Base-by-base conservation (phyloP, 805 yeast genomes). In the Candida alai region DNA sequence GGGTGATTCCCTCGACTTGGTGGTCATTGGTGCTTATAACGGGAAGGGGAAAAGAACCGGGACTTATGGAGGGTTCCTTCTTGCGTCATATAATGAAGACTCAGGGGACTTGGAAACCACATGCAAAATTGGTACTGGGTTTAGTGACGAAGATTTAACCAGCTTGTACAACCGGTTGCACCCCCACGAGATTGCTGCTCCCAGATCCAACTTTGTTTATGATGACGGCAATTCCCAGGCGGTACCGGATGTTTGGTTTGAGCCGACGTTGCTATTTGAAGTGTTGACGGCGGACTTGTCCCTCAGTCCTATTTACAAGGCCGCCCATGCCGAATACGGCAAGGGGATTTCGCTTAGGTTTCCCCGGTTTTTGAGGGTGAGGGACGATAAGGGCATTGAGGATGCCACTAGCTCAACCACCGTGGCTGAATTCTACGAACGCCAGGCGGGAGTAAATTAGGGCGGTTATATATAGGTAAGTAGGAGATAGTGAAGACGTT, bases 81-180 rank as follows among this genome's bases (percentile, higher is more conserved):
- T 93, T 32, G 97, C 95, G 0, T 82, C 94, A 19, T 90, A 87
- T 53, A 93, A 93, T 51, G 79, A 78, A 36, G 96, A 90, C 38
- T 75, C 87, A 0, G 97, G 94, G 15, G 97, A 89, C 50, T 87
- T 75, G 54, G 97, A 93, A 58, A 84, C 97, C 0, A 82, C 95
- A 26, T 93, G 98, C 64, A 93, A 93, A 56, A 89, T 94, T 36
- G 98, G 98, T 30, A 93, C 98, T 1, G 98, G 98, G 0, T 93
- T 93, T 52, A 76, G 88, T 25, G 98, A 93, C 45, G 97, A 65
- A 44, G 73, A 79, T 50, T 68, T 93, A 37, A 76, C 76, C 22
- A 60, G 60, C 18, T 56, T 93, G 20, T 68, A 80, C 48, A 73
- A 70, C 17, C 67, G 67, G 31, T 68, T 93, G 38, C 76, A 80